phyloP scores from a whole-genome alignment of 2,329 filamentous ascomycete genomes.

The Beauveria sp. region DNA sequence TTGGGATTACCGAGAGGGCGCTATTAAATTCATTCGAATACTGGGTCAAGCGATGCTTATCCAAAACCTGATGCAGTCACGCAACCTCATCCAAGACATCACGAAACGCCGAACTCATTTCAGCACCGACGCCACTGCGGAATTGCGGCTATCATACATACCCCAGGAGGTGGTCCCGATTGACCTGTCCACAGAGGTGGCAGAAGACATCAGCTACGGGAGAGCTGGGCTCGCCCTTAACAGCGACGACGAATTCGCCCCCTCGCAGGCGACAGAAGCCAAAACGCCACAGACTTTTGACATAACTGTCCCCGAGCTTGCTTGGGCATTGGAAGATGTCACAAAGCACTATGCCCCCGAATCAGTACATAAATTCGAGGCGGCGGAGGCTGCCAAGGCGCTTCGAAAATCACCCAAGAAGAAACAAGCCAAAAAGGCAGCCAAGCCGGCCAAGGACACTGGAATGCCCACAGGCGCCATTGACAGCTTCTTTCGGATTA shows the following conservation, averaged over 20 bases:
- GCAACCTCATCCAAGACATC: slow-evolving; percentile 39
- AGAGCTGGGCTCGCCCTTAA: slow-evolving; percentile 52
- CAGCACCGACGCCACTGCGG: slow-evolving; percentile 65
- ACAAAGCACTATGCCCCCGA: slow-evolving; percentile 20
- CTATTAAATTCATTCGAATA: slow-evolving; percentile 75
- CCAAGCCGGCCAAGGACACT: neutral
- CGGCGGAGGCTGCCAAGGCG: slow-evolving; percentile 16
- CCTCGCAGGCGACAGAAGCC: slow-evolving; percentile 21
- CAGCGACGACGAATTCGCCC: slow-evolving; percentile 57
- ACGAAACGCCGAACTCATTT: slow-evolving; percentile 61
- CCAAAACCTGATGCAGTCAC: slow-evolving; percentile 37
- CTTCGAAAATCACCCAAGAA: slow-evolving; percentile 21
- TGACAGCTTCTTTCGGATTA: slow-evolving; percentile 33
- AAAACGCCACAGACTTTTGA: slow-evolving; percentile 46
- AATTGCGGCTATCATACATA: slow-evolving; percentile 71
- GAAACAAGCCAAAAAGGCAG: slow-evolving; percentile 15
- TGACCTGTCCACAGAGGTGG: slow-evolving; percentile 64
- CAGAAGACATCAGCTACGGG: slow-evolving; percentile 45
- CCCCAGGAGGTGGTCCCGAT: slow-evolving; percentile 72
- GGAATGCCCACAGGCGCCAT: slow-evolving; percentile 23
- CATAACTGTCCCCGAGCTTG: slow-evolving; percentile 51
- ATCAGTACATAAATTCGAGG: slow-evolving; percentile 22
- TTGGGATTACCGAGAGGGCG: slow-evolving; percentile 72
- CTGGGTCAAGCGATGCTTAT: slow-evolving; percentile 70
- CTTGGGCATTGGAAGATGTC: slow-evolving; percentile 32